These are phyloP conservation scores for Termitomyces sp. DNA, from an alignment of 768 basidiomycete genomes.

Conservation along the genomic window DNA sequence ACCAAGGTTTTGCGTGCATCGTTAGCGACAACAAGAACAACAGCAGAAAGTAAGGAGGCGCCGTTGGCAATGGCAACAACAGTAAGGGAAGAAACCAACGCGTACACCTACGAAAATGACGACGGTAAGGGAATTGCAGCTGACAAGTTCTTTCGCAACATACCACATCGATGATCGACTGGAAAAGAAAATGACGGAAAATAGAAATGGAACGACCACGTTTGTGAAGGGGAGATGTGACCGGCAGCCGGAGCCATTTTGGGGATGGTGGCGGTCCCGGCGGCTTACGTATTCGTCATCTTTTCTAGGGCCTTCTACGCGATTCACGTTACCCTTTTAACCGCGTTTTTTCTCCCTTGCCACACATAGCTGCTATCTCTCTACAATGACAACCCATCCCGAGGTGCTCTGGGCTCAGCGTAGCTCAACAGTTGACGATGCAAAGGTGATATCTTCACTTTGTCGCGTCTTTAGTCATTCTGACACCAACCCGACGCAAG, in stretches of 20 bases:
- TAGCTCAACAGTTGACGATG: constrained; percentile 56
- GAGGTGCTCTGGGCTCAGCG: constrained; percentile 96
- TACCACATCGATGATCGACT: constrained; percentile 44
- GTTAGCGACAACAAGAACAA: constrained; percentile 74
- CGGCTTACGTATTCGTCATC: constrained; percentile 17
- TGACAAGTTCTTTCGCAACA: constrained; percentile 17
- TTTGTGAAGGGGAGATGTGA: background rate
- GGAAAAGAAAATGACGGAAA: background rate
- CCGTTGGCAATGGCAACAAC: constrained; percentile 72
- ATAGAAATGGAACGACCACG: background rate
- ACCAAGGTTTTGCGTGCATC: constrained; percentile 85
- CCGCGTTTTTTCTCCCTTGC: constrained; percentile 14
- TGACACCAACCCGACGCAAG: constrained; percentile 33
- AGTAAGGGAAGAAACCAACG: constrained; percentile 81
- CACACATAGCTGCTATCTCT: constrained; percentile 1
- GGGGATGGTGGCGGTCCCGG: background rate
- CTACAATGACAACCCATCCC: constrained; percentile 57
- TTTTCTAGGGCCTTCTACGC: constrained; percentile 41
- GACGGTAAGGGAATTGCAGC: background rate
- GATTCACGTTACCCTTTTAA: constrained; percentile 8
- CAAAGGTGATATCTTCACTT: constrained; percentile 50
- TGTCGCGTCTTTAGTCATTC: constrained; percentile 13
- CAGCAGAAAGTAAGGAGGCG: constrained; percentile 74
- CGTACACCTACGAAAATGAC: constrained; percentile 57
- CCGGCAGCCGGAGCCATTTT: constrained; percentile 8